Conservation (phyloP, 176 grass and related monocot genomes). For the Carex parvula region DNA sequence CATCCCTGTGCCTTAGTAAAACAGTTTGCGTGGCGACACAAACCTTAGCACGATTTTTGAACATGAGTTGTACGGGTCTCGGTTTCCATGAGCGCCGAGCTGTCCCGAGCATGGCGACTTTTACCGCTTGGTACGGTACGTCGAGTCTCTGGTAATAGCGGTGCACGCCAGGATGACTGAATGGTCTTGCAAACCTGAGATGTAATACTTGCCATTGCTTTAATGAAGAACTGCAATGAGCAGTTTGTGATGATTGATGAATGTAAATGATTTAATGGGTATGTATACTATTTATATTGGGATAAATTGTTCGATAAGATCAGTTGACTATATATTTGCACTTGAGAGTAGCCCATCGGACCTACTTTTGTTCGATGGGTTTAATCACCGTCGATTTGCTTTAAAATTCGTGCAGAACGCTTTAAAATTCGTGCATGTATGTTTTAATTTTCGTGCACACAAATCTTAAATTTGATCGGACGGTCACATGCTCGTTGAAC, state of each 20-base stretch:
- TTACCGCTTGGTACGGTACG: conserved; percentile 34
- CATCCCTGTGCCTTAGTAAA: conserved; percentile 31
- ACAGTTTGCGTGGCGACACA: conserved; percentile 33
- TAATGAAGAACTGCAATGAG: not conserved
- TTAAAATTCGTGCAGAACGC: no score
- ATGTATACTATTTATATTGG: not conserved
- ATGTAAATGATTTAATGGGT: no score
- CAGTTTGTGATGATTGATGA: not conserved
- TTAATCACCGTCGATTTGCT: no score
- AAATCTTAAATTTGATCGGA: no score
- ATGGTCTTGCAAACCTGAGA: conserved; percentile 35
- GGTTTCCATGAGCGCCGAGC: not conserved
- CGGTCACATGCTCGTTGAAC: no score
- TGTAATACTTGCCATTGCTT: conserved; percentile 40
- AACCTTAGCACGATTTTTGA: conserved; percentile 2
- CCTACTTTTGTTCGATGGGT: no score
- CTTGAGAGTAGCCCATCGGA: no score
- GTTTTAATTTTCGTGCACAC: no score
- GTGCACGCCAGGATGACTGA: conserved; percentile 43
- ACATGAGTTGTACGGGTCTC: not conserved
- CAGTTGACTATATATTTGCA: not conserved
- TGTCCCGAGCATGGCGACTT: conserved; percentile 30
- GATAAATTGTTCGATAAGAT: not conserved
- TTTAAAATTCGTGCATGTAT: no score
- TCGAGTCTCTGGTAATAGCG: conserved; percentile 46